Evolutionary conservation across 306 rosid genomes (phyloP).

Genomic region (Fagus crenata): DNA sequence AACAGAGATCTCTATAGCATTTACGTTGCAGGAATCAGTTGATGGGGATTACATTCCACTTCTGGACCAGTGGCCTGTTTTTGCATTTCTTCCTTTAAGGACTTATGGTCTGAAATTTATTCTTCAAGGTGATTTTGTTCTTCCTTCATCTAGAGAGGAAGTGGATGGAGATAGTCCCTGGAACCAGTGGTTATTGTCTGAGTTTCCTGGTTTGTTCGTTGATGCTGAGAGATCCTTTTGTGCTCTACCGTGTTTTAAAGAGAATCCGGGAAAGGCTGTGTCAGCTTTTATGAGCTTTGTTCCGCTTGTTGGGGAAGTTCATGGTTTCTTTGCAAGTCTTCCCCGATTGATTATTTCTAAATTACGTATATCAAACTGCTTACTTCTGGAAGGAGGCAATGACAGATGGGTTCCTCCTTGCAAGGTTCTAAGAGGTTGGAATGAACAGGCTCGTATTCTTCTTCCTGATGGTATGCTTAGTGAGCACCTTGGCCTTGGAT

Average conservation of each 20-base stretch:
- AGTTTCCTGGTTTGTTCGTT: conserved; percentile 86
- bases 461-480: conserved; percentile 65
- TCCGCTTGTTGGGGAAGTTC: conserved; percentile 92
- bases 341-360: conserved; percentile 74
- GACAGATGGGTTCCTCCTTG: conserved; percentile 82
- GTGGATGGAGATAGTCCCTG: conserved; percentile 95
- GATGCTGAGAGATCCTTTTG: conserved; percentile 71
- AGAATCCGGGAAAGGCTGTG: conserved; percentile 77
- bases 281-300: conserved; percentile 87
- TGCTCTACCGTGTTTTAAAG: conserved; percentile 71
- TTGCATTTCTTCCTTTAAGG: conserved; percentile 94
- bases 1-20: conserved; percentile 89
- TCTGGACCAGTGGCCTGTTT: conserved; percentile 79
- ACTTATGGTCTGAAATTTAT: conserved; percentile 88
- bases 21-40: conserved; percentile 68
- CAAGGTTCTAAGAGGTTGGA: conserved; percentile 91
- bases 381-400: conserved; percentile 69
- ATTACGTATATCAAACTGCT: conserved; percentile 69
- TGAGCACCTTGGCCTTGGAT: conserved; percentile 82
- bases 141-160: conserved; percentile 97
- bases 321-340: conserved; percentile 88
- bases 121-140: conserved; percentile 94
- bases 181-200: conserved; percentile 93
- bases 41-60: conserved; percentile 54
- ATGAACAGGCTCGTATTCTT: conserved; percentile 60